Percentiles rank a stretch among this genome's conserved stretches.
Evolutionary conservation across 352 stramenopile species (phyloP).

Genomic region (Phytopythium vexans): DNA sequence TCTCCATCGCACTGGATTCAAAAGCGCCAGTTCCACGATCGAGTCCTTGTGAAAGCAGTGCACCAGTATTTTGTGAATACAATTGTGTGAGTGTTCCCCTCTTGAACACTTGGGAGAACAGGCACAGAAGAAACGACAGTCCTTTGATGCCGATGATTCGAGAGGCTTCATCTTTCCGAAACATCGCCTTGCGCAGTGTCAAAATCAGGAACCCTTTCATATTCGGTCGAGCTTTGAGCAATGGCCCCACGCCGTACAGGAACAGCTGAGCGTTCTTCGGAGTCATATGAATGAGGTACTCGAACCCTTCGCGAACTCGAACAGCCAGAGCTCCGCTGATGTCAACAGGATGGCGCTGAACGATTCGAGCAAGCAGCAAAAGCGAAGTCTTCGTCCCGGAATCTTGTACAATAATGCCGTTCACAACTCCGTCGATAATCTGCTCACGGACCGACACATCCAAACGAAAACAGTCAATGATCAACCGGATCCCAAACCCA

Average conservation of each 20-base stretch:
- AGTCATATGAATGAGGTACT: slow-evolving; percentile 43
- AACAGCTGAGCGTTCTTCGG: slow-evolving; percentile 21
- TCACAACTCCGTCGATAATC: slow-evolving; percentile 42
- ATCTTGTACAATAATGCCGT: slow-evolving; percentile 41
- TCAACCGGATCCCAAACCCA: slow-evolving; percentile 39
- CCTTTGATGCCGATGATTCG: slow-evolving; percentile 50
- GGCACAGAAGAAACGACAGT: slow-evolving; percentile 35
- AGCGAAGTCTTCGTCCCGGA: slow-evolving; percentile 21
- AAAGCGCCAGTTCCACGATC: background rate
- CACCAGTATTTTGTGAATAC: slow-evolving; percentile 45
- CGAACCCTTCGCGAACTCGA: slow-evolving; percentile 46
- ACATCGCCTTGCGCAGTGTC: slow-evolving; percentile 61
- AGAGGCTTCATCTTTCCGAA: slow-evolving; percentile 47
- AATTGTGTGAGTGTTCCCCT: slow-evolving; percentile 40
- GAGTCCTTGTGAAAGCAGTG: slow-evolving; percentile 29
- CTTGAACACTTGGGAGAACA: slow-evolving; percentile 38
- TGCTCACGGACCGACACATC: slow-evolving; percentile 23
- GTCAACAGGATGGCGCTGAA: slow-evolving; percentile 38
- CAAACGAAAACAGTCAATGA: slow-evolving; percentile 44
- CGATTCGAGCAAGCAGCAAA: slow-evolving; percentile 29
- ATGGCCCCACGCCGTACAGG: slow-evolving; percentile 29
- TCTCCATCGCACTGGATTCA: background rate
- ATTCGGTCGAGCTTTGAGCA: slow-evolving; percentile 31
- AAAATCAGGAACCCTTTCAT: slow-evolving; percentile 51
- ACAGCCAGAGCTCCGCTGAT: slow-evolving; percentile 23